Conservation (phyloP, 2,329 filamentous ascomycete genomes). For the Phyllosticta citriasiana region DNA sequence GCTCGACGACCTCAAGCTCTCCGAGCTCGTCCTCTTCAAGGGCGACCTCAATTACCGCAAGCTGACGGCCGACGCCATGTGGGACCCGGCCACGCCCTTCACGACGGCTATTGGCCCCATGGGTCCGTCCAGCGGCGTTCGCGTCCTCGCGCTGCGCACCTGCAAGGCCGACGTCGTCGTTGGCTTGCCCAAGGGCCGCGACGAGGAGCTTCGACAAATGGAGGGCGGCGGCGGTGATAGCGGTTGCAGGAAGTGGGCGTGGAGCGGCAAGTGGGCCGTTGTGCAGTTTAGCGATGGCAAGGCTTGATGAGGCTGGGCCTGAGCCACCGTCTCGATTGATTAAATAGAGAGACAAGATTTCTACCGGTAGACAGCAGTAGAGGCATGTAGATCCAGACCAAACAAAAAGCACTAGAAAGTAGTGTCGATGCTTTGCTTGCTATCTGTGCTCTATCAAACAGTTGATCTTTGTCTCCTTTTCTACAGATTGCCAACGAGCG, state of each 20-base stretch:
- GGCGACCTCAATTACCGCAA: conserved; percentile 96
- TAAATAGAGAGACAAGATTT: background rate
- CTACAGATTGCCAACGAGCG: too few relatives aligned
- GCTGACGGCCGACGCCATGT: conserved; percentile 70
- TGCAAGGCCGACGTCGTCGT: conserved; percentile 97
- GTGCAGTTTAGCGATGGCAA: conserved; percentile 72
- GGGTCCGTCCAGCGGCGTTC: conserved; percentile 69
- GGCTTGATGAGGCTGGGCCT: conserved; percentile 11
- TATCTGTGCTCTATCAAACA: too few relatives aligned
- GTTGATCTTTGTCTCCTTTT: too few relatives aligned
- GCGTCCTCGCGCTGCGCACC: conserved; percentile 77
- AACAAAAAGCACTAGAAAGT: too few relatives aligned
- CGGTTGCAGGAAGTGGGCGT: conserved; percentile 75
- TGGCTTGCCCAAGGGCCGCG: conserved; percentile 68
- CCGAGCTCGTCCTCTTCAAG: conserved; percentile 91
- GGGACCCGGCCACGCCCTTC: conserved; percentile 85
- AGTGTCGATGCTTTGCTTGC: too few relatives aligned
- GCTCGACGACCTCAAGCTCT: conserved; percentile 66
- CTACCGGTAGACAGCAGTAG: too few relatives aligned
- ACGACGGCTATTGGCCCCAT: conserved; percentile 74
- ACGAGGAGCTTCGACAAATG: conserved; percentile 63
- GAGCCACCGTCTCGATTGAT: background rate
- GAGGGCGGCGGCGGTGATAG: conserved; percentile 62
- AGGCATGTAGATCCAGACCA: too few relatives aligned
- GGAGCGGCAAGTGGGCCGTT: conserved; percentile 96